Evolutionary conservation across 2,329 filamentous ascomycete genomes (phyloP).

Genomic region (Cladobotryum protrusum): DNA sequence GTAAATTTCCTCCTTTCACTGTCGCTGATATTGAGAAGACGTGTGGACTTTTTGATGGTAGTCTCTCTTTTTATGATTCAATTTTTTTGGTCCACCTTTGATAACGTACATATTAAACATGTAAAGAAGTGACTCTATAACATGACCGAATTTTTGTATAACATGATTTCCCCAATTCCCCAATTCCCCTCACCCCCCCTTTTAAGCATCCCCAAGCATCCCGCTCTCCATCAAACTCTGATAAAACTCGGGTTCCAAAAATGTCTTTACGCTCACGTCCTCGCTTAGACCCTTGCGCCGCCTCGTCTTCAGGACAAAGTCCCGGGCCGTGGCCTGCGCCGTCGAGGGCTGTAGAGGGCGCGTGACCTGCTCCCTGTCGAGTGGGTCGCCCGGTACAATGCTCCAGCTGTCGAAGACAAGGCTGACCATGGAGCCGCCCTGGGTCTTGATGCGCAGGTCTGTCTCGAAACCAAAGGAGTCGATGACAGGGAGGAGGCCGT

Average conservation of each 20-base stretch:
- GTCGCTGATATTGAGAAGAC: too few species aligned
- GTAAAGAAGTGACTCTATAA: not conserved
- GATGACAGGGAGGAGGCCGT: slow-evolving; percentile 88
- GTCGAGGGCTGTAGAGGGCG: slow-evolving; percentile 80
- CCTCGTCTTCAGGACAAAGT: slow-evolving; percentile 95
- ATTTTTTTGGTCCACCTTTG: too few species aligned
- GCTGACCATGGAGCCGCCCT: slow-evolving; percentile 83
- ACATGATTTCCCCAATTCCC: too few species aligned
- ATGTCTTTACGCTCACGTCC: slow-evolving; percentile 93
- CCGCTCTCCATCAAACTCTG: slow-evolving; percentile 82
- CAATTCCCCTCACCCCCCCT: too few species aligned
- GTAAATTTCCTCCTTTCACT: too few species aligned
- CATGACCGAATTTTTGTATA: not conserved
- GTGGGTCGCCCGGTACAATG: slow-evolving; percentile 89
- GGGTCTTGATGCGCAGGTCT: slow-evolving; percentile 90
- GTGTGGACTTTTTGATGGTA: too few species aligned
- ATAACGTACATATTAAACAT: not conserved
- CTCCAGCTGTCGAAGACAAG: slow-evolving; percentile 95
- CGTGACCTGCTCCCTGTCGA: slow-evolving; percentile 79
- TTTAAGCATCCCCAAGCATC: slow-evolving; percentile 57
- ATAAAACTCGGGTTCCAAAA: slow-evolving; percentile 91
- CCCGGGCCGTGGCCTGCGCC: slow-evolving; percentile 82
- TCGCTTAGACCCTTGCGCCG: slow-evolving; percentile 89
- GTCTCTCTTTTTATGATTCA: too few species aligned
- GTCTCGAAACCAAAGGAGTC: slow-evolving; percentile 98